phyloP scores from a whole-genome alignment of 441 rosid species.

The Euphorbia neoarborescens region DNA sequence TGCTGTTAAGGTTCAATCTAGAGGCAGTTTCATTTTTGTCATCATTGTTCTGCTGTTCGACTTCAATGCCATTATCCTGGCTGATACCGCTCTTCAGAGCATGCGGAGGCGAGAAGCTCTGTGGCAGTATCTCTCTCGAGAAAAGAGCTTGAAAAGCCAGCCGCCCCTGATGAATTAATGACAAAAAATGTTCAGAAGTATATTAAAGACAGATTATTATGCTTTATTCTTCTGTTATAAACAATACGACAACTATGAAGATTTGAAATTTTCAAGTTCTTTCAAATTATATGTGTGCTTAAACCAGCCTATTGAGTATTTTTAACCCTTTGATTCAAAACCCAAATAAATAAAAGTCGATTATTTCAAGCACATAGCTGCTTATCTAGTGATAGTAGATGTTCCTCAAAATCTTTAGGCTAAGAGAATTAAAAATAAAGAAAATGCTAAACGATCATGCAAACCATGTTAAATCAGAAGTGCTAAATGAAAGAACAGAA shows the following conservation, averaged over 20 bases:
- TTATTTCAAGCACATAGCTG: background rate
- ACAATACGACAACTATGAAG: background rate
- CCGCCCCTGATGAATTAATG: conserved; percentile 50
- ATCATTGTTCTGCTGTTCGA: conserved; percentile 27
- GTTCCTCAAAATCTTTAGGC: background rate
- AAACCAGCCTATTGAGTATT: background rate
- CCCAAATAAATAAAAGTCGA: background rate
- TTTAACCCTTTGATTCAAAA: background rate
- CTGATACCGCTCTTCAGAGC: conserved; percentile 25
- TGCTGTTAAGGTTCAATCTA: conserved; percentile 44
- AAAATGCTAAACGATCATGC: background rate
- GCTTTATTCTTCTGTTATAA: background rate
- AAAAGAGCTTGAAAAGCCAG: conserved; percentile 87
- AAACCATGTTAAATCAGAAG: background rate
- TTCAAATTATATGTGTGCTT: background rate
- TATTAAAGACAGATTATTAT: conserved; percentile 5
- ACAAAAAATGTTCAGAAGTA: conserved; percentile 11
- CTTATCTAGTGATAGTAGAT: background rate
- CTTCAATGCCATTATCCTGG: conserved; percentile 30
- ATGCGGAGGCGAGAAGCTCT: conserved; percentile 73
- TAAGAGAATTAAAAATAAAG: background rate
- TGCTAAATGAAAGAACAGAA: background rate
- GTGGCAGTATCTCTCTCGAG: conserved; percentile 73
- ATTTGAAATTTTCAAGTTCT: background rate
- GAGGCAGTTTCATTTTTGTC: conserved; percentile 29